Evolutionary conservation across 2,329 filamentous ascomycete species (phyloP).

Genomic region (Paradendryphiella salina): DNA sequence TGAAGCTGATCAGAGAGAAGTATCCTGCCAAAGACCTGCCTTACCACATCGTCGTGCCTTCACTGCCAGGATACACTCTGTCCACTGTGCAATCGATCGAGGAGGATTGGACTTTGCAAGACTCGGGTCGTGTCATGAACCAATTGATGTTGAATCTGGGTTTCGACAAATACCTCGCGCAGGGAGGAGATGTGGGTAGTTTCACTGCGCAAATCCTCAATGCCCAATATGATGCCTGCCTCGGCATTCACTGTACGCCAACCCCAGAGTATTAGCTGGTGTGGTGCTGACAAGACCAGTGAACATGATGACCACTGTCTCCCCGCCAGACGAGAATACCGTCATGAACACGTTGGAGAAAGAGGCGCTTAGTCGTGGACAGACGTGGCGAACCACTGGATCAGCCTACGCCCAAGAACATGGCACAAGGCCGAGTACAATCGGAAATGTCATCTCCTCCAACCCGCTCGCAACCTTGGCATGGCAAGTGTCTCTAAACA

Average conservation of each 20-base stretch:
- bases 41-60: slow-evolving; percentile 62
- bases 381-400: slow-evolving; percentile 49
- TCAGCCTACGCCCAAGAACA: slow-evolving; percentile 59
- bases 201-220: slow-evolving; percentile 50
- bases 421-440: slow-evolving; percentile 59
- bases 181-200: slow-evolving; percentile 63
- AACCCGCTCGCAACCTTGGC: slow-evolving; percentile 61
- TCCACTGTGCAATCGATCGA: slow-evolving; percentile 54
- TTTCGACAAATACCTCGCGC: slow-evolving; percentile 58
- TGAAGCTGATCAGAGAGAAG: slow-evolving; percentile 52
- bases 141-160: slow-evolving; percentile 60
- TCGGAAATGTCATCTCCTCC: slow-evolving; percentile 58
- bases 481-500: slow-evolving; percentile 46
- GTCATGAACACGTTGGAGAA: slow-evolving; percentile 26
- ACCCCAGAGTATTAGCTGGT: neutral
- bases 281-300: slow-evolving; percentile 22
- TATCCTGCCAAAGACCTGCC: slow-evolving; percentile 57
- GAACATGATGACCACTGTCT: slow-evolving; percentile 26
- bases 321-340: slow-evolving; percentile 20
- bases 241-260: slow-evolving; percentile 45
- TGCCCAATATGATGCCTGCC: slow-evolving; percentile 52
- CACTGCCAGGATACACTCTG: slow-evolving; percentile 60
- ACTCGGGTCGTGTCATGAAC: slow-evolving; percentile 54
- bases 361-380: slow-evolving; percentile 13
- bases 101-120: slow-evolving; percentile 49